Evolutionary conservation across 352 stramenopile genomes (phyloP), one percentile per base, ranked within the genome.

Genomic region (Phytophthora colocasiae): DNA sequence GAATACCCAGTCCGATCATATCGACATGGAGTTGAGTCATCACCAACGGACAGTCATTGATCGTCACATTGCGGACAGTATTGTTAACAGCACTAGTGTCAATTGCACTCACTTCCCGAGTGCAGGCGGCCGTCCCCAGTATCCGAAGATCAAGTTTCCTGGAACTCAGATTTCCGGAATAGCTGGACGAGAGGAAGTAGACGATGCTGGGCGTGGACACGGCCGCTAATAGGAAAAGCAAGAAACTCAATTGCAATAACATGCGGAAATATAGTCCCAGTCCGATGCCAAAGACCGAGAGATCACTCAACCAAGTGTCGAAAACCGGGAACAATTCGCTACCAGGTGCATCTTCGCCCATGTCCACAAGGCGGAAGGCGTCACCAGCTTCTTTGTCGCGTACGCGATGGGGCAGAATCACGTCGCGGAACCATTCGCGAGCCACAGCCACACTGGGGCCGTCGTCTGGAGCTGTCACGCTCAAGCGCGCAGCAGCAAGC

Each of bases 211-310:
- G 83, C 29, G 80, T 66, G 44, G 80, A 89, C 29, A 94, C 68
- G 0, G 71, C 60, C 11, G 81, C 83, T 57, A 92, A 80, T 32
- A 85, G 60, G 34, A 90, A 71, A 56, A 89, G 73, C 29, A 90
- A 64, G 26, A 68, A 27, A 14, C 72, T 72, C 26, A 92, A 66
- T 52, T 89, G 71, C 63, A 90, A 41, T 50, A 92, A 58, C 73
- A 87, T 90, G 69, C 77, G 81, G 55, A 94, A 94, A 70, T 92
- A 94, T 47, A 94, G 74, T 17, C 83, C 79, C 43, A 94, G 73
- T 57, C 85, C 85, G 34, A 94, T 87, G 63, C 85, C 85, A 54
- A 94, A 94, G 19, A 77, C 75, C 39, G 77, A 81, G 27, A 94
- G 73, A 40, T 91, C 80, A 29, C 46, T 40, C n/a, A 91, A 69